Conservation (phyloP, 2,329 filamentous ascomycete genomes). For the Berkeleyomyces basicola region DNA sequence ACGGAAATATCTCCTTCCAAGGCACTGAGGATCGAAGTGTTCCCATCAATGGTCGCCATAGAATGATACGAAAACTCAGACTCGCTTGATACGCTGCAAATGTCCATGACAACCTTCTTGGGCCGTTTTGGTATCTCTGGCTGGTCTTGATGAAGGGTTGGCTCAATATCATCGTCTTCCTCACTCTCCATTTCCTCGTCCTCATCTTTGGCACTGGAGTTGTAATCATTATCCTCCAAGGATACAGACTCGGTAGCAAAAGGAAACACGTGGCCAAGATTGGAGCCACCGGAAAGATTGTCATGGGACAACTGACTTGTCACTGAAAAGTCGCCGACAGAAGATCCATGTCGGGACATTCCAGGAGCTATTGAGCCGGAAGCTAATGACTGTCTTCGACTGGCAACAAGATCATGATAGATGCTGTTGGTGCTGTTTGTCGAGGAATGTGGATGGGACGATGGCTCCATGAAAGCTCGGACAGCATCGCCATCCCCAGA, state of each 20-base stretch:
- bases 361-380: slow-evolving; percentile 8
- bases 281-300: slow-evolving; percentile 37
- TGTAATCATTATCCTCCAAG: slow-evolving; percentile 22
- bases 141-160: slow-evolving; percentile 4
- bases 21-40: slow-evolving; percentile 54
- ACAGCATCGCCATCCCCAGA: slow-evolving; percentile 62
- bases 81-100: slow-evolving; percentile 69
- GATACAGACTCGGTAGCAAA: slow-evolving; percentile 32
- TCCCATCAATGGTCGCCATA: slow-evolving; percentile 45
- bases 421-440: slow-evolving; percentile 1
- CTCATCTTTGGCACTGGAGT: slow-evolving; percentile 4
- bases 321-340: slow-evolving; percentile 14
- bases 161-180: slow-evolving; percentile 20
- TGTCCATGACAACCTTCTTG: slow-evolving; percentile 81
- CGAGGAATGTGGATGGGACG: neutral
- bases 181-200: slow-evolving; percentile 15
- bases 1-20: slow-evolving; percentile 79
- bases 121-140: slow-evolving; percentile 30
- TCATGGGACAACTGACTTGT: slow-evolving; percentile 24
- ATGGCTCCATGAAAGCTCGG: slow-evolving; percentile 61
- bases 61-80: slow-evolving; percentile 76
- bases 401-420: slow-evolving; percentile 3
- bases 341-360: slow-evolving; percentile 26
- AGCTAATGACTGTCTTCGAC: slow-evolving; percentile 7
- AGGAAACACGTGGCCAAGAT: slow-evolving; percentile 74